These are phyloP conservation scores for Grifola frondosa DNA, from an alignment of 1,284 basidiomycete genomes.

Conservation along the genomic window DNA sequence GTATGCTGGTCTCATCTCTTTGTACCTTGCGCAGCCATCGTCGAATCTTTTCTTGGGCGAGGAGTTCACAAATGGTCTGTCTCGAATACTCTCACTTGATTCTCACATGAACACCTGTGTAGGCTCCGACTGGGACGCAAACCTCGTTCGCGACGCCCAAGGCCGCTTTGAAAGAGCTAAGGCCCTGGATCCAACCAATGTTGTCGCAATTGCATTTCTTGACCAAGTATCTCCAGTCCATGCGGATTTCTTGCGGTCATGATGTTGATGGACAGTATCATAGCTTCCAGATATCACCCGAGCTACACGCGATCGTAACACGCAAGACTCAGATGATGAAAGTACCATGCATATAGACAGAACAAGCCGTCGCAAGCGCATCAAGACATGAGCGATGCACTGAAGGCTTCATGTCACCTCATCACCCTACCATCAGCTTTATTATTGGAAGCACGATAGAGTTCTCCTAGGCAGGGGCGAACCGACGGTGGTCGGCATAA, in stretches of 20 bases:
- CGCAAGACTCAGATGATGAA: slow-evolving; percentile 47
- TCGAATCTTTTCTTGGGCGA: slow-evolving; percentile 10
- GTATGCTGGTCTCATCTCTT: slow-evolving; percentile 76
- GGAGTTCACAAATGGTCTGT: slow-evolving; percentile 16
- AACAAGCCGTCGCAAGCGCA: slow-evolving; percentile 30
- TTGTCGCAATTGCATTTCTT: slow-evolving; percentile 51
- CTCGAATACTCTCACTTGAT: no score
- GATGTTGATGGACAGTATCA: slow-evolving; percentile 4
- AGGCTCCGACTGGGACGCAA: slow-evolving; percentile 29
- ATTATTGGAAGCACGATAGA: not conserved
- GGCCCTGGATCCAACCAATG: slow-evolving; percentile 57
- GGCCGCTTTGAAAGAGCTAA: slow-evolving; percentile 63
- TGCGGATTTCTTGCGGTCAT: slow-evolving; percentile 2
- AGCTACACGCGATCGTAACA: slow-evolving; percentile 10
- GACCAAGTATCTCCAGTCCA: slow-evolving; percentile 42
- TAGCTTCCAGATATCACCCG: slow-evolving; percentile 21
- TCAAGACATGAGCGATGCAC: slow-evolving; percentile 16
- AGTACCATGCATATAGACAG: slow-evolving; percentile 27
- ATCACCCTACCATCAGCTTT: no score
- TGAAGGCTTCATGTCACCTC: slow-evolving; percentile 3
- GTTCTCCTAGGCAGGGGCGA: slow-evolving; percentile 1
- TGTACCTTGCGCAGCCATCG: slow-evolving; percentile 53
- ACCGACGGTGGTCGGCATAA: no score
- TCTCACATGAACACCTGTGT: slow-evolving; percentile 18
- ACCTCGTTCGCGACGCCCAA: slow-evolving; percentile 56